Base-by-base conservation (phyloP, 768 basidiomycete species). In the Leccinum boreale region DNA sequence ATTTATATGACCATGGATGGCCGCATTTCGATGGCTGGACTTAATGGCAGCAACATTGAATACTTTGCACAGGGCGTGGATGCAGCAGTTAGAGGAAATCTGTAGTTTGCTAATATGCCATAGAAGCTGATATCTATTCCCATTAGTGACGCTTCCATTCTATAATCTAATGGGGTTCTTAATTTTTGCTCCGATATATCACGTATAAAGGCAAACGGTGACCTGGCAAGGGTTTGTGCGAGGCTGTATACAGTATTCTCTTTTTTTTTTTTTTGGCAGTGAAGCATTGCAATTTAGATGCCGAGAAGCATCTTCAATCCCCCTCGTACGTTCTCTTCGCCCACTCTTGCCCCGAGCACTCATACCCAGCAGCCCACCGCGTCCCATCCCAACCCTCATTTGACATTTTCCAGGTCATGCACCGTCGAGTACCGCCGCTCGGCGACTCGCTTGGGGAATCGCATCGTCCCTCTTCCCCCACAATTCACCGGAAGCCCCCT, bases 1-100 rank as follows among this genome's bases (percentile, higher is more conserved):
- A 79, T 96, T 61, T 96, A 96, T 75, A 90, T 95, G 90, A 95
- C 94, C n/a, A 79, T 82, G 56, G 90, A 95, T 71, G 94, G 94
- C 19, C 87, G 94, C 64, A 94, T 95, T 66, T 92, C 91, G 46
- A 96, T 95, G 92, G 92, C 93, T 59, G 94, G 92, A 33, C 75
- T 96, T 68, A 96, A 95, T 78, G 74, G 75, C 59, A 70, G 75
- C 68, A 96, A 96, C 79, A 84, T 96, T 65, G 85, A 87, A 66
- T 92, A 95, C 79, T 94, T 97, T 71, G 92, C 94, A 3, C 81
- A 92, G 75, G 85, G 85, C 67, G 88, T 96, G 56, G 82, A 91
- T 74, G 84, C 85, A 66, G 91, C 87, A 58, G 91, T 94, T 62
- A 86, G 83, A 77, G 88, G 89, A 63, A 80, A 79, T 53, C 78